These are phyloP conservation scores for Suillus cothurnatus DNA, from an alignment of 768 basidiomycete species.

Conservation along the genomic window DNA sequence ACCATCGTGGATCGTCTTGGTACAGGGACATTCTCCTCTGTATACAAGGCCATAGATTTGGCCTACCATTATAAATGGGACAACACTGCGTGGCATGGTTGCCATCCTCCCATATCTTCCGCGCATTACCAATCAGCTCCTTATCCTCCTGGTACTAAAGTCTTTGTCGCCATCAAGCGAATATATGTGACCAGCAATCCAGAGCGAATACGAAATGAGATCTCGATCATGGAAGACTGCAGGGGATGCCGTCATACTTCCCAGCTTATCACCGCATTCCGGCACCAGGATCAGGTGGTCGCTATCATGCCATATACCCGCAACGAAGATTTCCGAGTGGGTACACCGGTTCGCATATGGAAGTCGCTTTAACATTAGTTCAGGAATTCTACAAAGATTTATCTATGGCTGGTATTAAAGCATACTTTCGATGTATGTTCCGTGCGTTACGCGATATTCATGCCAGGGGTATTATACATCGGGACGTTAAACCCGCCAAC, in stretches of 20 bases:
- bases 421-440: constrained; percentile 90
- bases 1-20: constrained; percentile 87
- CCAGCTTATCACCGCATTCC: constrained; percentile 93
- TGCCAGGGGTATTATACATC: constrained; percentile 84
- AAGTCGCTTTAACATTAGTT: constrained; percentile 11
- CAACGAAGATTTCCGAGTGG: constrained; percentile 91
- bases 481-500: constrained; percentile 98
- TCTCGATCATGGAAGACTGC: constrained; percentile 84
- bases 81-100: constrained; percentile 72
- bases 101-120: constrained; percentile 61
- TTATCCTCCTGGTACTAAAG: constrained; percentile 47
- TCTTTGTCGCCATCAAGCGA: constrained; percentile 92
- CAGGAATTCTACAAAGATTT: constrained; percentile 80
- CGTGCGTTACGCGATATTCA: constrained; percentile 90
- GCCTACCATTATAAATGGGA: constrained; percentile 75
- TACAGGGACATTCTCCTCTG: constrained; percentile 97
- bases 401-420: constrained; percentile 74
- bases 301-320: constrained; percentile 92
- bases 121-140: constrained; percentile 62
- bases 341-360: constrained; percentile 31
- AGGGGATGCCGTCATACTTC: constrained; percentile 86
- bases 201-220: constrained; percentile 89
- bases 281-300: constrained; percentile 89
- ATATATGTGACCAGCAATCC: constrained; percentile 98
- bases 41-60: constrained; percentile 95